Evolutionary conservation across 495 filamentous ascomycete genomes (phyloP).

Genomic region (Eremomyces bilateralis): DNA sequence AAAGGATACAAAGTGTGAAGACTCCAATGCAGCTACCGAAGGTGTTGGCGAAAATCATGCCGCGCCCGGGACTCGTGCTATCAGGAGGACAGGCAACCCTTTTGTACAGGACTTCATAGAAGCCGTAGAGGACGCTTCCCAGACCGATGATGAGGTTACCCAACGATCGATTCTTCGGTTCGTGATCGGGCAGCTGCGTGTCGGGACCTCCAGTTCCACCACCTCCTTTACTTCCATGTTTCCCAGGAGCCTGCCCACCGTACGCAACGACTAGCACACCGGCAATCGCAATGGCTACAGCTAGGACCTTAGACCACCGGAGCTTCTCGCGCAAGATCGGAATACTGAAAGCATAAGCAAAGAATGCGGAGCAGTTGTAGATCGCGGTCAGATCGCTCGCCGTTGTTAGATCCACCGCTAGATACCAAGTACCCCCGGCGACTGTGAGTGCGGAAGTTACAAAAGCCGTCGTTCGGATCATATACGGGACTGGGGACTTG

Average conservation of each 20-base stretch:
- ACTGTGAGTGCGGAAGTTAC: conserved; percentile 75
- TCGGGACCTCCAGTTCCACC: conserved; percentile 22
- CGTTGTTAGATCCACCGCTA: conserved; percentile 81
- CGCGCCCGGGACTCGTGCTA: conserved; percentile 52
- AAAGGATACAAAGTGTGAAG: conserved; percentile 70
- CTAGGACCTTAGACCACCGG: conserved; percentile 55
- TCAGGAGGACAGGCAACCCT: conserved; percentile 79
- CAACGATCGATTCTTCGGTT: conserved; percentile 37
- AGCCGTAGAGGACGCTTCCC: conserved; percentile 84
- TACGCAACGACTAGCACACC: conserved; percentile 89
- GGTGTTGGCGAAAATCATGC: conserved; percentile 81
- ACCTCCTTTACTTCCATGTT: conserved; percentile 29
- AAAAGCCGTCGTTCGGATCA: conserved; percentile 54
- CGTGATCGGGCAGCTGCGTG: conserved; percentile 21
- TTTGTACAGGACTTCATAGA: conserved; percentile 97
- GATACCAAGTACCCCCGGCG: conserved; percentile 85
- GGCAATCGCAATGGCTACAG: conserved; percentile 64
- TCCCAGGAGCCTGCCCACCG: conserved; percentile 35
- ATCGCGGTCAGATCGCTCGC: conserved; percentile 88
- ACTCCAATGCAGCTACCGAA: conserved; percentile 69
- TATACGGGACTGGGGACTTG: conserved; percentile 44
- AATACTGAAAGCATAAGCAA: conserved; percentile 89
- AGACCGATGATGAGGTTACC: conserved; percentile 85
- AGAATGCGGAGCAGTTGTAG: conserved; percentile 98
- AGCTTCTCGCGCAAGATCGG: conserved; percentile 69